phyloP scores from a whole-genome alignment of 371 early-diverging fungal species.

The Circinella minor region DNA sequence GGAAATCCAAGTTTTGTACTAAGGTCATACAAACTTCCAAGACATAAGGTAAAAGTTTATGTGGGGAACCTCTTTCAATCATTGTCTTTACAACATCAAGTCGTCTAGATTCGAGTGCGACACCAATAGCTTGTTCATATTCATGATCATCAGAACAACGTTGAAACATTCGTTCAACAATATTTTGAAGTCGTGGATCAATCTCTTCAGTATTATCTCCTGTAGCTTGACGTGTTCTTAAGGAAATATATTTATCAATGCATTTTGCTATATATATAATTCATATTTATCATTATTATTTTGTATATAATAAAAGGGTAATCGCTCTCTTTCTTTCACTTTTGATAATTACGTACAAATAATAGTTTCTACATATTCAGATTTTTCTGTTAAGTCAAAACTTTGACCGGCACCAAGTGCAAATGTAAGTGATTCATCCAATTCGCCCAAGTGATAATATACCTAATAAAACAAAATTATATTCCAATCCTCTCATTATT shows the following conservation, averaged over 20 bases:
- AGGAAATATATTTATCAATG: slow-evolving; percentile 92
- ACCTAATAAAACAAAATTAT: slow-evolving; percentile 52
- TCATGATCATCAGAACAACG: slow-evolving; percentile 88
- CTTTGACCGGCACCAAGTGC: slow-evolving; percentile 93
- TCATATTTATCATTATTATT: no score
- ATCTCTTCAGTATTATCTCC: slow-evolving; percentile 54
- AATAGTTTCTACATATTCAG: slow-evolving; percentile 93
- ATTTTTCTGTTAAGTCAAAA: slow-evolving; percentile 80
- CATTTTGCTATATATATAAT: slow-evolving; percentile 66
- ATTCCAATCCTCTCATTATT: neutral
- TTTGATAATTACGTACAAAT: slow-evolving; percentile 65
- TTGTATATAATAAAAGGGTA: neutral
- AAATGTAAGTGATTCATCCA: slow-evolving; percentile 92
- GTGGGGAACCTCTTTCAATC: slow-evolving; percentile 72
- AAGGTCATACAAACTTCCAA: slow-evolving; percentile 81
- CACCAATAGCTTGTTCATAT: slow-evolving; percentile 92
- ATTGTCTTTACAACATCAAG: slow-evolving; percentile 88
- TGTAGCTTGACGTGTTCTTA: slow-evolving; percentile 58
- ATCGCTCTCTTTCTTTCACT: neutral
- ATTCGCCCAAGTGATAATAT: slow-evolving; percentile 93
- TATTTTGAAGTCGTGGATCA: slow-evolving; percentile 80
- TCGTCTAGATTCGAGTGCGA: slow-evolving; percentile 91
- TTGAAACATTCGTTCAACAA: slow-evolving; percentile 94
- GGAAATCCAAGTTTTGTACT: slow-evolving; percentile 80
- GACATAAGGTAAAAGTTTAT: slow-evolving; percentile 81